These are phyloP conservation scores for Priceomyces haplophilus DNA, from an alignment of 805 yeast genomes.

Conservation along the genomic window DNA sequence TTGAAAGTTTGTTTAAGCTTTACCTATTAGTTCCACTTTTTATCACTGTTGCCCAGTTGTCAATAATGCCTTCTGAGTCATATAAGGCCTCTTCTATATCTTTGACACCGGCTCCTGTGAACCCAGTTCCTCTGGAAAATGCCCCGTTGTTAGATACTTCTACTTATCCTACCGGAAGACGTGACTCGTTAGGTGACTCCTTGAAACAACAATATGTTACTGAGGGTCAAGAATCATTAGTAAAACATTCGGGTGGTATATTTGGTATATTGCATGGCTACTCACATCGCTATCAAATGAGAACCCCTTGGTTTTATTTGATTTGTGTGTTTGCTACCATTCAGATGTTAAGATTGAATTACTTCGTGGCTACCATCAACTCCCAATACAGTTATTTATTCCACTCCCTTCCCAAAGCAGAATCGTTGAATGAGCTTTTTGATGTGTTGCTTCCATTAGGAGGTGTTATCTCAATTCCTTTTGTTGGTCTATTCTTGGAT, in stretches of 20 bases:
- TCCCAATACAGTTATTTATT: constrained; percentile 52
- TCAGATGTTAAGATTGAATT: constrained; percentile 56
- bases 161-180: constrained; percentile 23
- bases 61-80: constrained; percentile 49
- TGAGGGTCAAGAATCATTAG: constrained; percentile 43
- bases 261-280: constrained; percentile 56
- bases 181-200: constrained; percentile 58
- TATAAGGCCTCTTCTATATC: constrained; percentile 40
- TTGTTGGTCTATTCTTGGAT: constrained; percentile 52
- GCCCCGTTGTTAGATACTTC: constrained; percentile 21
- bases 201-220: constrained; percentile 44
- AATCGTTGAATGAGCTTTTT: constrained; percentile 43
- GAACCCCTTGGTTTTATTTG: constrained; percentile 50
- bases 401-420: constrained; percentile 36
- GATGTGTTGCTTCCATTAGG: constrained; percentile 57
- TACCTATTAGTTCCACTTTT: constrained; percentile 50
- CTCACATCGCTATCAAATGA: constrained; percentile 47
- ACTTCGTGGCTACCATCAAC: constrained; percentile 56
- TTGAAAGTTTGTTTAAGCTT: constrained; percentile 44
- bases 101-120: constrained; percentile 17
- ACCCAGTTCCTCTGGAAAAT: constrained; percentile 1
- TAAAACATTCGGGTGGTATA: constrained; percentile 41
- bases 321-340: constrained; percentile 51
- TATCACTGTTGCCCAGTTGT: constrained; percentile 44
- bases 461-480: constrained; percentile 53